phyloP scores from a whole-genome alignment of 306 rosid genomes.

The Cucumis cinereus region DNA sequence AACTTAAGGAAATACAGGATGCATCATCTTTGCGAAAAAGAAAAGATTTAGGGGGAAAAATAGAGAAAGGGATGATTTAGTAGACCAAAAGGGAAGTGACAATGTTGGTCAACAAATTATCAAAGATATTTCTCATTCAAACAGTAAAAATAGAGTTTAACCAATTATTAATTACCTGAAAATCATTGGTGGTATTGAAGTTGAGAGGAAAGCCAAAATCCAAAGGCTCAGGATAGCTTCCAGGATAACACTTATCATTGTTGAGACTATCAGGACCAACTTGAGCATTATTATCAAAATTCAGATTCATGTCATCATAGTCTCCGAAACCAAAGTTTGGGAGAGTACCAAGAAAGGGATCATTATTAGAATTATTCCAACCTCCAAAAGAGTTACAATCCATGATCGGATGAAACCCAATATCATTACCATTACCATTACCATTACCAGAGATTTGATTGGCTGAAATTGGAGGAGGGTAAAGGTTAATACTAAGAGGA shows the following conservation, averaged over 20 bases:
- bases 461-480: background rate
- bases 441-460: background rate
- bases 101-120: too few relatives aligned
- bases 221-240: background rate
- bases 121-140: too few relatives aligned
- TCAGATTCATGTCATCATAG: background rate
- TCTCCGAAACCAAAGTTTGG: background rate
- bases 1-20: too few relatives aligned
- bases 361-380: background rate
- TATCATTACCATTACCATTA: background rate
- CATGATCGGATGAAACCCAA: background rate
- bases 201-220: background rate
- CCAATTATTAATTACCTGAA: background rate
- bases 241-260: background rate
- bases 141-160: too few relatives aligned
- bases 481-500: background rate
- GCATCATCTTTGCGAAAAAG: too few relatives aligned
- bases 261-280: background rate
- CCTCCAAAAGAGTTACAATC: background rate
- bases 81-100: too few relatives aligned
- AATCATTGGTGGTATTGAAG: background rate
- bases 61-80: too few relatives aligned
- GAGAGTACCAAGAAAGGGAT: background rate
- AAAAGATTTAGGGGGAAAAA: too few relatives aligned
- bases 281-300: background rate